These are phyloP conservation scores for Mesotaenium endlicherianum DNA, from an alignment of 139 green algal species.

Conservation along the genomic window DNA sequence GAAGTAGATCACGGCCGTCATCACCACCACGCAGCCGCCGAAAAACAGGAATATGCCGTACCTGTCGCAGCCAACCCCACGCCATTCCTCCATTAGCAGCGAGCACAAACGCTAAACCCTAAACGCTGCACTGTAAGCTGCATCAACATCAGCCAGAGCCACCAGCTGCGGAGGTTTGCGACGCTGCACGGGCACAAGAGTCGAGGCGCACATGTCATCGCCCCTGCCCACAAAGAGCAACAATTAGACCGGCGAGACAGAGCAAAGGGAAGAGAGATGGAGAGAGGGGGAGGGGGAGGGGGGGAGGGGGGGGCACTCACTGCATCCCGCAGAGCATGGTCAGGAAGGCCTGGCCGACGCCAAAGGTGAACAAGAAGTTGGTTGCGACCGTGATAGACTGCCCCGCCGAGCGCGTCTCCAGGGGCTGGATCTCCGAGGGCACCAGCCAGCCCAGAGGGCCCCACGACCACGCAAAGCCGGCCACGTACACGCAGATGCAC, in stretches of 20 bases:
- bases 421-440: slow-evolving; percentile 48
- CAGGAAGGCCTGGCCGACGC: slow-evolving; percentile 43
- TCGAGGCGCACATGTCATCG: too few species aligned
- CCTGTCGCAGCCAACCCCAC: neutral
- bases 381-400: slow-evolving; percentile 39
- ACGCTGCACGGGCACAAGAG: too few species aligned
- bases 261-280: too few species aligned
- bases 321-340: slow-evolving; percentile 47
- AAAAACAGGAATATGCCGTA: slow-evolving; percentile 70
- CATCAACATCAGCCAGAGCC: neutral
- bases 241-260: too few species aligned
- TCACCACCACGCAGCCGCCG: slow-evolving; percentile 63
- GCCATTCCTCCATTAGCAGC: too few species aligned
- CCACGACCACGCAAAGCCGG: slow-evolving; percentile 75
- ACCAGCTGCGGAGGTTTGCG: too few species aligned
- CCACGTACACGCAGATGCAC: slow-evolving; percentile 73
- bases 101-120: too few species aligned
- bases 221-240: too few species aligned
- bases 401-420: slow-evolving; percentile 40
- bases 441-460: slow-evolving; percentile 67
- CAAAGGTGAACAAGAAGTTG: slow-evolving; percentile 52
- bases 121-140: too few species aligned
- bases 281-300: too few species aligned
- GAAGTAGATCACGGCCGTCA: slow-evolving; percentile 63
- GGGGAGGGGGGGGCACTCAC: too few species aligned